Percentiles rank a stretch among this genome's conserved stretches.
Conservation (phyloP, 768 basidiomycete species). For the Mycena polygramma region DNA sequence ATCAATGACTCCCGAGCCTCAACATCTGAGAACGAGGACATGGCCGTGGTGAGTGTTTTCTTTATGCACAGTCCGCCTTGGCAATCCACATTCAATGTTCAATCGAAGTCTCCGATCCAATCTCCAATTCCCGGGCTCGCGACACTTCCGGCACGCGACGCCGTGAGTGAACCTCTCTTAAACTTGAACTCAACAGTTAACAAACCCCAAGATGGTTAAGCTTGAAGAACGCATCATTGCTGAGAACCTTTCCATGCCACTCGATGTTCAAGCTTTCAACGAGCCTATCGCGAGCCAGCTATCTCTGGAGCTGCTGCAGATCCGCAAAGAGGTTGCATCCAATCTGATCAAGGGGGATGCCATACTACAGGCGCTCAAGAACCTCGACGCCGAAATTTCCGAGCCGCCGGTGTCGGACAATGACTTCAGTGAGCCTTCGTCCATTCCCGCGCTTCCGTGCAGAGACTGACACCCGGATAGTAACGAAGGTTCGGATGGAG, state of each 20-base stretch:
- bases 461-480: slow-evolving; percentile 33
- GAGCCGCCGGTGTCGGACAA: slow-evolving; percentile 6
- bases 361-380: slow-evolving; percentile 44
- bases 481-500: slow-evolving; percentile 42
- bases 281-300: slow-evolving; percentile 37
- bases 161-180: background rate
- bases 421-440: slow-evolving; percentile 12
- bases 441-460: no score
- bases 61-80: background rate
- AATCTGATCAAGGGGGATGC: slow-evolving; percentile 42
- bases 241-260: background rate
- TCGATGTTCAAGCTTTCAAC: slow-evolving; percentile 7
- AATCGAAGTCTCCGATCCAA: slow-evolving; percentile 4
- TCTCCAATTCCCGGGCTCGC: slow-evolving; percentile 21
- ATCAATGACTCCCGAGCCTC: background rate
- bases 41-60: background rate
- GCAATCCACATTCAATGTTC: background rate
- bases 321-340: slow-evolving; percentile 45
- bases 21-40: background rate
- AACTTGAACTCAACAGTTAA: background rate
- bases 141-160: background rate
- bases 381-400: slow-evolving; percentile 35
- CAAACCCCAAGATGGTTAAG: background rate
- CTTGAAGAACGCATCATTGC: background rate
- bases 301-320: slow-evolving; percentile 42